Base-by-base conservation (phyloP, 2,329 filamentous ascomycete genomes). In the Trichoderma sp. region DNA sequence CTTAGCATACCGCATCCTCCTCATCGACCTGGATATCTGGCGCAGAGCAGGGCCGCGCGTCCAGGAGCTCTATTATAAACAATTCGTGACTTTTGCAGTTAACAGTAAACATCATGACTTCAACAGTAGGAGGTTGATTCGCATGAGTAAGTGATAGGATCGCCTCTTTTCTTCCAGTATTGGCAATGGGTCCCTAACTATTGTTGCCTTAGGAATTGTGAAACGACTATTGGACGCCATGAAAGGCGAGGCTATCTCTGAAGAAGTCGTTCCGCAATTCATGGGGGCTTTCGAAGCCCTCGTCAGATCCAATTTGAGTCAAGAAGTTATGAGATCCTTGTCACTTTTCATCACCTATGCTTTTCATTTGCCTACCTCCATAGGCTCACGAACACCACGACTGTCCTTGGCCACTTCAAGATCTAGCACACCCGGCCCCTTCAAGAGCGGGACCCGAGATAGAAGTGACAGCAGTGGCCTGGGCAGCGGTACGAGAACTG, bases 11-110 rank as follows among this genome's bases (percentile, higher is more conserved):
- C 90, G 96, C 56, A 90, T 97, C 39, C 84, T 99, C 21, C 85
- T 99, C 32, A 92, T 98, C 66, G 96, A 99, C 79, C 88, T 96
- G 72, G 95, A 97, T 75, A 91, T 95, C 24, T 99, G 96, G 96
- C 88, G 95, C 72, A 90, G 89, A 79, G 92, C 91, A 26, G 90
- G 92, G 39, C 77, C 88, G 5, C 85, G 89, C 21, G 92, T 94
- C 0, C 93, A 97, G 76, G 90, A 91, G 74, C 83, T 97, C 28
- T 99, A 98, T 79, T 98, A 97, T 80, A 89, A 90, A 70, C 96
- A 99, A 77, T 98, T 98, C 75, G 84, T 91, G 70, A 91, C 90
- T 0, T 97, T 99, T 80, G 91, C 92, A 1, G 87, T 91, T n/a
- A 90, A 90, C 75, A 97, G 95, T 84, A 94, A 96, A 76, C 91